A percentile compares a stretch with the other conserved stretches of the same genome.
Conservation (phyloP, 805 yeast genomes). For the Suhomyces sp. region DNA sequence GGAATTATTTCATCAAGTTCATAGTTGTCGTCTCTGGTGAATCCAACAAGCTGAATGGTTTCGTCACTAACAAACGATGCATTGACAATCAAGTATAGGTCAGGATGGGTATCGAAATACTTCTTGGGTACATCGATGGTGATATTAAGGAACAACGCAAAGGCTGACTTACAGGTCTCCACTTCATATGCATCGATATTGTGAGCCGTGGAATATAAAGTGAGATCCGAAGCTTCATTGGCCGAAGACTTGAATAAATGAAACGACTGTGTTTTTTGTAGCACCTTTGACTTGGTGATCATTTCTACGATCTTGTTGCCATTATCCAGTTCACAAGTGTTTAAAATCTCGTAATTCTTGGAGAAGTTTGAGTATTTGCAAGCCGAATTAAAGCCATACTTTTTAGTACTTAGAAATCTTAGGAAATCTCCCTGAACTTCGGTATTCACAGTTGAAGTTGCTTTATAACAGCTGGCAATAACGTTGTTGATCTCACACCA, state of each 20-base stretch:
- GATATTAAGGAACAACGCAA: conserved; percentile 65
- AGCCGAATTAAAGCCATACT: conserved; percentile 23
- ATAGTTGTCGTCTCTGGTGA: conserved; percentile 14
- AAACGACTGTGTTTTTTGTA: conserved; percentile 79
- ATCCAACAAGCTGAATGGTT: conserved; percentile 15
- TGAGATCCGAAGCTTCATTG: conserved; percentile 17
- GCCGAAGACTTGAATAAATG: conserved; percentile 63
- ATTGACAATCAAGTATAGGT: conserved; percentile 47
- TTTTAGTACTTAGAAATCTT: conserved; percentile 25
- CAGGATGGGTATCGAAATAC: conserved; percentile 17
- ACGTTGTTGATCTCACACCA: conserved; percentile 66
- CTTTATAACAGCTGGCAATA: conserved; percentile 44
- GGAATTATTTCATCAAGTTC: conserved; percentile 21
- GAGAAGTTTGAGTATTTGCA: conserved; percentile 17
- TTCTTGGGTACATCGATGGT: conserved; percentile 31
- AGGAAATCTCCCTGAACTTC: conserved; percentile 18
- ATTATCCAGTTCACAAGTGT: background rate
- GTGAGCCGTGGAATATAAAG: conserved; percentile 67
- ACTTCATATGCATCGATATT: conserved; percentile 47
- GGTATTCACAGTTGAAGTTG: conserved; percentile 17
- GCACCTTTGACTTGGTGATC: conserved; percentile 64
- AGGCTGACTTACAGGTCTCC: conserved; percentile 60
- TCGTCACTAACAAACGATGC: conserved; percentile 22
- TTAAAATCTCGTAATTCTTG: conserved; percentile 26
- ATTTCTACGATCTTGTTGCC: conserved; percentile 49